Evolutionary conservation across 768 basidiomycete species (phyloP), one percentile per base, ranked within the genome.

Genomic region (Lyophyllum semitale): DNA sequence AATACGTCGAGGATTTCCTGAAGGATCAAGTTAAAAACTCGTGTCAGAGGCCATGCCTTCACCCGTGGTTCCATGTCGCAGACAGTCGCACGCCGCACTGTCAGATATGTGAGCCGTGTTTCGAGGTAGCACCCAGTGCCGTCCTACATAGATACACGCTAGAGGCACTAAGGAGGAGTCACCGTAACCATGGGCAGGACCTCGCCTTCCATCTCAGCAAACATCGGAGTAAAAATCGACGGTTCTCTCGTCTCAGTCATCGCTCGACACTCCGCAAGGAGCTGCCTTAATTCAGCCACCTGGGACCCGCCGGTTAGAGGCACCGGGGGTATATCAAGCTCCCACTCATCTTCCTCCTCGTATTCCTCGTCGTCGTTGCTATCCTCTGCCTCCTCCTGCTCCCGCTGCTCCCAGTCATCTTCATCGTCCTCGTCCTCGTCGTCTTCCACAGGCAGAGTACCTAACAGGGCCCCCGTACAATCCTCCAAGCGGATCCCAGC

Each of bases 401-500:
- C 65, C n/a, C n/a, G n/a, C n/a, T n/a, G n/a, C n/a, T n/a, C n/a
- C n/a, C n/a, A n/a, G 8, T 66, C 67, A 0, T 64, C 65, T 0
- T 64, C 61, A 2, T 62, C 66, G 11, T 65, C 63, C 33, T 46
- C 30, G 0, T 57, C 66, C 1, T 63, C 66, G 1, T 60, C 66
- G 11, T 72, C 74, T 40, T 72, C 71, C 35, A 68, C 62, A 8
- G 80, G 81, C 25, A 82, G 62, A 1, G 71, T 75, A 0, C 90
- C 90, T 33, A 92, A 69, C 48, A 75, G 60, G 12, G 73, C 81
- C 0, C 88, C 89, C 0, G 90, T 91, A 63, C 89, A 91, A 66
- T 92, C 90, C 69, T 92, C 89, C 47, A 92, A 65, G 40, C 85
- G 68, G 4, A 91, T 71, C 0, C 81, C 77, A 65, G 79, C 73